Percentiles rank a stretch among this genome's conserved stretches.
Evolutionary conservation across 345 rosid species (phyloP).

Genomic region (Turnera subulata): DNA sequence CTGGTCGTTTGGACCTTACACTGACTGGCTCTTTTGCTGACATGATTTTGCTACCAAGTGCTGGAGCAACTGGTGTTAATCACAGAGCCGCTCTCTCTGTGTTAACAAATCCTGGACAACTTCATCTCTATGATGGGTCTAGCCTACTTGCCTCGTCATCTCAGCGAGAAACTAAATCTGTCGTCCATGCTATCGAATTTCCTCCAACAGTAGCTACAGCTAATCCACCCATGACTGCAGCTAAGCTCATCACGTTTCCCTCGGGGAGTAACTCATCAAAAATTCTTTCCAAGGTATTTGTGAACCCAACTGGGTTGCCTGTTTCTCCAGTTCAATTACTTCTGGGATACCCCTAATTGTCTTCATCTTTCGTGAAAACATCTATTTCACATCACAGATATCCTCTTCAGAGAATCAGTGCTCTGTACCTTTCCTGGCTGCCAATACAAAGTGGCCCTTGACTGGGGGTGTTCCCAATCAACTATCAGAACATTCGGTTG

Average conservation of each 20-base stretch:
- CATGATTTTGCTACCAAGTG: slow-evolving; percentile 61
- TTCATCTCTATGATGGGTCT: slow-evolving; percentile 58
- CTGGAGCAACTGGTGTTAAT: slow-evolving; percentile 31
- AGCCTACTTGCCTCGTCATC: slow-evolving; percentile 49
- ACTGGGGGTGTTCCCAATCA: slow-evolving; percentile 73
- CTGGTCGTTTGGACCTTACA: slow-evolving; percentile 58
- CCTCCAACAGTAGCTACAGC: slow-evolving; percentile 49
- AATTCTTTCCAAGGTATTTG: slow-evolving; percentile 54
- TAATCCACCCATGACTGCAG: slow-evolving; percentile 59
- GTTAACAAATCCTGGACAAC: slow-evolving; percentile 70
- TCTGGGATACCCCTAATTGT: slow-evolving; percentile 3
- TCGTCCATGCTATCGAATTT: slow-evolving; percentile 48
- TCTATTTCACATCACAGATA: slow-evolving; percentile 19
- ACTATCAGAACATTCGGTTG: slow-evolving; percentile 40
- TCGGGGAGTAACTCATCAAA: slow-evolving; percentile 37
- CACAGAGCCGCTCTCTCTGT: slow-evolving; percentile 39
- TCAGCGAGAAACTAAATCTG: slow-evolving; percentile 37
- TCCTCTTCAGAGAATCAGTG: slow-evolving; percentile 22
- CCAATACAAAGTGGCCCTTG: slow-evolving; percentile 62
- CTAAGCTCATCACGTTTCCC: slow-evolving; percentile 38
- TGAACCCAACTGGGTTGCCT: neutral
- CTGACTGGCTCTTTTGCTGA: slow-evolving; percentile 78
- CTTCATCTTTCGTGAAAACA: neutral
- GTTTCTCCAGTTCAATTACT: slow-evolving; percentile 4
- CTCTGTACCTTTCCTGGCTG: slow-evolving; percentile 17